A percentile compares a stretch with the other conserved stretches of the same genome.
Evolutionary conservation across 2,329 filamentous ascomycete species (phyloP).

Genomic region (Fusarium duplospermum): DNA sequence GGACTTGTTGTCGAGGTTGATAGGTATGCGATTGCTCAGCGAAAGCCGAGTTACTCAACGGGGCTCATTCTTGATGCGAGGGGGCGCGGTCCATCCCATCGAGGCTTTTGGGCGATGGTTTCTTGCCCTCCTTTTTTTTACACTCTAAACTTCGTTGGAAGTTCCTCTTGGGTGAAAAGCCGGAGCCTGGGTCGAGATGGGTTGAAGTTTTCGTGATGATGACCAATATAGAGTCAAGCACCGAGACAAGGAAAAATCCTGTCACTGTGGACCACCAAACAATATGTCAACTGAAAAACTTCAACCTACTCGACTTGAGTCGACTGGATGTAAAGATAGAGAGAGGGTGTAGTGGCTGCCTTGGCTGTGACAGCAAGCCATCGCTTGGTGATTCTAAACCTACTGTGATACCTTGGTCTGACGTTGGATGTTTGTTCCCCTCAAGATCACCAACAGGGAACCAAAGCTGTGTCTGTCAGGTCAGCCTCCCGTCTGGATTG

Average conservation of each 20-base stretch:
- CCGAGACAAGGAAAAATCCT: constrained; percentile 69
- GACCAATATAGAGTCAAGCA: constrained; percentile 98
- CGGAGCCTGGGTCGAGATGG: constrained; percentile 26
- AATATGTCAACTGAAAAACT: constrained; percentile 49
- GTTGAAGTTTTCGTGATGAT: constrained; percentile 85
- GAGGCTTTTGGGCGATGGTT: constrained; percentile 40
- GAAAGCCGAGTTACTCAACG: constrained; percentile 92
- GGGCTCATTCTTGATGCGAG: constrained; percentile 99
- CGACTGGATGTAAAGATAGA: neutral
- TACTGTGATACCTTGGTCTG: neutral
- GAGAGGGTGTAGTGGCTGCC: neutral
- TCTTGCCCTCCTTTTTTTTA: constrained; percentile 42
- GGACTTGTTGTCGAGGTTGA: constrained; percentile 90
- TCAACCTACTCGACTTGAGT: constrained; percentile 26
- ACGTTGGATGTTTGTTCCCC: neutral
- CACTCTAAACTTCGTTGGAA: constrained; percentile 57
- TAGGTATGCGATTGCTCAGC: constrained; percentile 97
- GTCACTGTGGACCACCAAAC: constrained; percentile 49
- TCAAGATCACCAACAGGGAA: neutral
- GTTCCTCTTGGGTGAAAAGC: constrained; percentile 44
- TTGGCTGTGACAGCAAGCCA: neutral
- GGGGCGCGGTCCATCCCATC: constrained; percentile 59
- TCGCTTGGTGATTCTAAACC: neutral
- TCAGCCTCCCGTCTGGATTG: neutral
- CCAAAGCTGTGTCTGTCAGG: neutral